These are phyloP conservation scores for Marasmius tenuissimus DNA, from an alignment of 1,284 basidiomycete genomes.

Conservation along the genomic window DNA sequence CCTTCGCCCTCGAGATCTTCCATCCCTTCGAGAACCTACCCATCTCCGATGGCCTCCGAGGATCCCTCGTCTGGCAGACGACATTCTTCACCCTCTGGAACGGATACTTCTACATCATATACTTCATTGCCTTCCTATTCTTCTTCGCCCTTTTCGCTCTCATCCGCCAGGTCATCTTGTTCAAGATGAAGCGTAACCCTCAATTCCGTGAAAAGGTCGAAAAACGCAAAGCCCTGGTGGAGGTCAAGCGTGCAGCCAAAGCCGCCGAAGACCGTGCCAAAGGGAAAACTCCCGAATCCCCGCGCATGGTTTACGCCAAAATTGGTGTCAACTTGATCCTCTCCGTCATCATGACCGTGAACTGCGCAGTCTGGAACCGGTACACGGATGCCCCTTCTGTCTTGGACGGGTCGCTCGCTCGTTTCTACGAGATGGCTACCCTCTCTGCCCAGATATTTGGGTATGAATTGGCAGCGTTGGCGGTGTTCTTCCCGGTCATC, in stretches of 20 bases:
- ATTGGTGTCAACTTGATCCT: not conserved
- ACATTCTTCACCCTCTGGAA: constrained; percentile 1
- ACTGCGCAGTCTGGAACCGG: not conserved
- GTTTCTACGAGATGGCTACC: not conserved
- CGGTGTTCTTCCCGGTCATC: not conserved
- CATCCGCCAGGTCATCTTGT: not conserved
- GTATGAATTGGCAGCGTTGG: not conserved
- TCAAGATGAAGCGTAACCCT: not conserved
- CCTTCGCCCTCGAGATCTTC: not conserved
- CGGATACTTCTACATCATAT: not conserved
- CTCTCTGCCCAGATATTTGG: not conserved
- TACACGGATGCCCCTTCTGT: not conserved
- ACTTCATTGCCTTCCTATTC: not conserved
- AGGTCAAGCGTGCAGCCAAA: not conserved
- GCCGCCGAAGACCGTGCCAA: constrained; percentile 2
- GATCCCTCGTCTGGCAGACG: not conserved
- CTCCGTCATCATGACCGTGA: not conserved
- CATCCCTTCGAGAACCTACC: not conserved
- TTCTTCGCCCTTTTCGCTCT: not conserved
- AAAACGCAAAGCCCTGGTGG: not conserved
- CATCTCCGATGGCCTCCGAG: not conserved
- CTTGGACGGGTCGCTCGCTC: not conserved
- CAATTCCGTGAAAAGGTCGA: constrained; percentile 1
- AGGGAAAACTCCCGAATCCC: not conserved
- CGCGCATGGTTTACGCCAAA: not conserved